Evolutionary conservation across 164 flowering plant species (phyloP).

Genomic region (Dillenia suffruticosa): DNA sequence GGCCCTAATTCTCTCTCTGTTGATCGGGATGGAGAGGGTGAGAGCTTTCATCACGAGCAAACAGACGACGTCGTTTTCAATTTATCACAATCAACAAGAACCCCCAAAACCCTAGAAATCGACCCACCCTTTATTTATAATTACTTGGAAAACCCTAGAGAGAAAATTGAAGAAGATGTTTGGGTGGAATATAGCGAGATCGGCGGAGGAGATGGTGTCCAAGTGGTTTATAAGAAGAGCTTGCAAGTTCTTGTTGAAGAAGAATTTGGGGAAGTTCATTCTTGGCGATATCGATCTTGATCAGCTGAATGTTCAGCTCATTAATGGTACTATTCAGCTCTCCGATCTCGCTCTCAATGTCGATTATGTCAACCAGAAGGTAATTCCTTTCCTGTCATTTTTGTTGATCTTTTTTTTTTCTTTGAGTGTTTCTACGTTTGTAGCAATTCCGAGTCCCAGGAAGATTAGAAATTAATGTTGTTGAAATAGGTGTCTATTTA

Average conservation of each 20-base stretch:
- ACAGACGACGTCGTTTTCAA: background rate
- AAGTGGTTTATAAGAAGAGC: constrained; percentile 70
- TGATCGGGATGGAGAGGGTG: constrained; percentile 16
- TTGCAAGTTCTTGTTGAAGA: constrained; percentile 80
- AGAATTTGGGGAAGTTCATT: constrained; percentile 76
- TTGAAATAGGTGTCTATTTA: background rate
- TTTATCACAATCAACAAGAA: background rate
- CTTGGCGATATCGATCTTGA: constrained; percentile 81
- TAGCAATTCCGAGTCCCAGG: background rate
- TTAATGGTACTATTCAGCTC: constrained; percentile 74
- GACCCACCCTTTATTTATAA: background rate
- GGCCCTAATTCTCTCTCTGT: constrained; percentile 4
- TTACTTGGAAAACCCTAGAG: background rate
- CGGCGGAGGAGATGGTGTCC: constrained; percentile 79
- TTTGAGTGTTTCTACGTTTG: background rate
- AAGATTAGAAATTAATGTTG: background rate
- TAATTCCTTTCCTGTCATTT: constrained; percentile 2
- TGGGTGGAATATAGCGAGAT: constrained; percentile 62
- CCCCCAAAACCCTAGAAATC: constrained; percentile 9
- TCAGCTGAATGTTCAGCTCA: constrained; percentile 88
- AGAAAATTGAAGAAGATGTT: constrained; percentile 30
- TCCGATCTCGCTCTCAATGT: constrained; percentile 81
- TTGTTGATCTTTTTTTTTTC: background rate
- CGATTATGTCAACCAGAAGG: constrained; percentile 71
- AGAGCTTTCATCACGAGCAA: constrained; percentile 17